Conservation (phyloP, 2,329 filamentous ascomycete genomes). For the Fusarium pseudoanthophilum region DNA sequence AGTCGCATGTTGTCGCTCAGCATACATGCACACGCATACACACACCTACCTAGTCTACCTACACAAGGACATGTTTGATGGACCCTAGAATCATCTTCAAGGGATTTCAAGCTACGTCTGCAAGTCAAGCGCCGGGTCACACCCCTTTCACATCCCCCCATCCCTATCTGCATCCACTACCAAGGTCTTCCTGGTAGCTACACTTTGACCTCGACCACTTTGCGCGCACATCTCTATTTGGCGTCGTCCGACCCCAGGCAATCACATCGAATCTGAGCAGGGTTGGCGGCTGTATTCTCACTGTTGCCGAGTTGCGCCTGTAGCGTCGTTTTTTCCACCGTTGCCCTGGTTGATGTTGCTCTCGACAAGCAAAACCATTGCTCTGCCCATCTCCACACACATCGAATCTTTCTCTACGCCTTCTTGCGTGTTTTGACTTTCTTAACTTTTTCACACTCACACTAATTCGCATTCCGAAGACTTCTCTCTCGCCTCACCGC, state of each 20-base stretch:
- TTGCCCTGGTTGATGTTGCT: constrained; percentile 22
- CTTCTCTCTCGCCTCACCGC: constrained; percentile 34
- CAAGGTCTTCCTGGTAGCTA: constrained; percentile 38
- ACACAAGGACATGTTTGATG: constrained; percentile 16
- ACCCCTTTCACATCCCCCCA: constrained; percentile 44
- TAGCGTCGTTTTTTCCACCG: constrained; percentile 26
- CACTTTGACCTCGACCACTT: constrained; percentile 33
- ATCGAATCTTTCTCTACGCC: constrained; percentile 25
- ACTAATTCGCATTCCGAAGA: constrained; percentile 27
- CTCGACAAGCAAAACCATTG: constrained; percentile 43
- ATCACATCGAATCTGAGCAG: constrained; percentile 40
- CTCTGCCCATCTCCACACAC: constrained; percentile 36
- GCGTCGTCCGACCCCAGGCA: constrained; percentile 40
- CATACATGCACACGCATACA: constrained; percentile 30
- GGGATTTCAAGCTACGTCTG: constrained; percentile 45
- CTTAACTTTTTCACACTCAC: constrained; percentile 16
- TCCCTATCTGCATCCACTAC: constrained; percentile 42
- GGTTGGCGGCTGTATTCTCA: constrained; percentile 41
- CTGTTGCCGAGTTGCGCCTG: constrained; percentile 39
- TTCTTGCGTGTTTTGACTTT: constrained; percentile 28
- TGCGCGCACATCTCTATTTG: constrained; percentile 42
- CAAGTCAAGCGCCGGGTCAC: constrained; percentile 49
- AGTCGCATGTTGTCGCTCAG: constrained; percentile 35
- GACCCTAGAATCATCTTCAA: constrained; percentile 38
- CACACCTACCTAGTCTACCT: constrained; percentile 2